Conservation (phyloP, 257 asterid species). For the Prunella vulgaris region DNA sequence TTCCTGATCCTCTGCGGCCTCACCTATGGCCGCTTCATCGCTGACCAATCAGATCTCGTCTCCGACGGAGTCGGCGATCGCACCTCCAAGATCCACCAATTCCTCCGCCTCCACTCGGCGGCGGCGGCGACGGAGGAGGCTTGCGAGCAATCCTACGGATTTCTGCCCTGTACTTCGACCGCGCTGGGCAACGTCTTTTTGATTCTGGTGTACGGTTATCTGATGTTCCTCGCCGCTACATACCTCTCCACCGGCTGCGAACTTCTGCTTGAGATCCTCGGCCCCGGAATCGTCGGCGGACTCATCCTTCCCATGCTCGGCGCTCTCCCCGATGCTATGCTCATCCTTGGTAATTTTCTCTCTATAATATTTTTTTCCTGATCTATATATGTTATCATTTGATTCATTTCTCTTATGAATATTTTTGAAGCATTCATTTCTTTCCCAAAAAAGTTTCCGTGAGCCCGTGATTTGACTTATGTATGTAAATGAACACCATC, state of each 20-base stretch:
- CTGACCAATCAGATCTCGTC: conserved; percentile 42
- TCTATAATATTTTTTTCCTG: not conserved
- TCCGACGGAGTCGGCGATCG: conserved; percentile 39
- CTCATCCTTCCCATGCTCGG: conserved; percentile 87
- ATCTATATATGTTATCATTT: too few relatives aligned
- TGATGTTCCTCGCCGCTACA: conserved; percentile 77
- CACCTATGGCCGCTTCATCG: conserved; percentile 39
- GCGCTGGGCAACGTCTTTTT: conserved; percentile 63
- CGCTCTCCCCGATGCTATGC: conserved; percentile 96
- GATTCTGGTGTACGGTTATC: conserved; percentile 70
- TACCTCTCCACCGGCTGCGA: conserved; percentile 78
- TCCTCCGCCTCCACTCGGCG: conserved; percentile 37
- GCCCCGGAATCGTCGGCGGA: conserved; percentile 88
- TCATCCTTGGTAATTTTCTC: conserved; percentile 57
- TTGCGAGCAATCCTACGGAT: conserved; percentile 85
- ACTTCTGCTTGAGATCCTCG: conserved; percentile 79
- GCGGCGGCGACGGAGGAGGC: conserved; percentile 50
- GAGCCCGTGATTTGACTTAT: too few relatives aligned
- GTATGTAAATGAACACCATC: too few relatives aligned
- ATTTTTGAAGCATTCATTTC: too few relatives aligned
- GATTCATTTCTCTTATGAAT: too few relatives aligned
- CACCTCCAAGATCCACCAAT: not conserved
- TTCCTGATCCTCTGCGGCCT: conserved; percentile 42
- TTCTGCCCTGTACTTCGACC: conserved; percentile 80
- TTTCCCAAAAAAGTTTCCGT: too few relatives aligned